phyloP scores from a whole-genome alignment of 495 filamentous ascomycete species.

The Podospora tetraspora region DNA sequence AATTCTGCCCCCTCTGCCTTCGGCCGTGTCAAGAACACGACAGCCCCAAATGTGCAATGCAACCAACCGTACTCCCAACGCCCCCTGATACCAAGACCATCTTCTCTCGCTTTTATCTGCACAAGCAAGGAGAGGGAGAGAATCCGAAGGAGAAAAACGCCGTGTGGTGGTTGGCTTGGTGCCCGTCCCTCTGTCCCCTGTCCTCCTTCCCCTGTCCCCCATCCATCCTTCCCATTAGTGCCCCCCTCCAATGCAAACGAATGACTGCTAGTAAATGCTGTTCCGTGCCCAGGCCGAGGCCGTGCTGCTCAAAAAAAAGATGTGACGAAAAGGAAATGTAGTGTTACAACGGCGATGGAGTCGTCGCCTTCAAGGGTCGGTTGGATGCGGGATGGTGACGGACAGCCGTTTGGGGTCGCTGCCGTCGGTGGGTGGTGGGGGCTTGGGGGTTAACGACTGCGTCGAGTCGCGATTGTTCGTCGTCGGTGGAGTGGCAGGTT shows the following conservation, averaged over 20 bases:
- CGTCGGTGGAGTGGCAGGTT: neutral
- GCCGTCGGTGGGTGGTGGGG: neutral
- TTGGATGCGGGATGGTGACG: conserved; percentile 15
- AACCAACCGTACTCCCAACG: neutral
- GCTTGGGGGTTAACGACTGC: neutral
- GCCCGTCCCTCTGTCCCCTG: neutral
- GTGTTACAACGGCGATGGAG: neutral
- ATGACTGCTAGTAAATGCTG: neutral
- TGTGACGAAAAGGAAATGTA: neutral
- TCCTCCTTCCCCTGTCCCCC: neutral
- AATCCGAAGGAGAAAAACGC: neutral
- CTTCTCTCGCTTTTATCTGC: neutral
- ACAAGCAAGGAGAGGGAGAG: neutral
- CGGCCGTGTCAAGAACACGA: no score
- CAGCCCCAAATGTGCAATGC: no score
- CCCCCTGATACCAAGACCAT: neutral
- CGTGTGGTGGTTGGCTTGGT: neutral
- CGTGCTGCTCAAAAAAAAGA: neutral
- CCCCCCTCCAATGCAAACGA: neutral
- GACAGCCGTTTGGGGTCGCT: conserved; percentile 8
- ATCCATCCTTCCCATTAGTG: neutral
- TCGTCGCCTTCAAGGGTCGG: neutral
- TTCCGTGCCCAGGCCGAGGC: neutral
- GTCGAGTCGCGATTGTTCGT: conserved; percentile 1
- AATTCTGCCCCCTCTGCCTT: neutral